Conservation (phyloP, 2,329 filamentous ascomycete species). For the Drechslera avenae region DNA sequence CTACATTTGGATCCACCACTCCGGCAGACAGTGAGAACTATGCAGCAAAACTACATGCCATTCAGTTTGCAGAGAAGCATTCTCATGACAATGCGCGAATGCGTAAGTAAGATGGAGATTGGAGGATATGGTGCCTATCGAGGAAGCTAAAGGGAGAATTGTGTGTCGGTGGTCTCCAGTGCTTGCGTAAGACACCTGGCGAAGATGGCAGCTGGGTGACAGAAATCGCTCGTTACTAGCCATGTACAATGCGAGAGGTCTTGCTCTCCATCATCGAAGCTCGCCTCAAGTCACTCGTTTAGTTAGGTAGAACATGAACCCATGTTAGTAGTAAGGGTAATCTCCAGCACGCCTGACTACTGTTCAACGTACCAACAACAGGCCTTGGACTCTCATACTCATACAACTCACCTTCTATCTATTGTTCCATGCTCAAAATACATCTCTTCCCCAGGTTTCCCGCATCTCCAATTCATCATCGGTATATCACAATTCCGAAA, state of each 20-base stretch:
- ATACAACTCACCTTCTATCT: background rate
- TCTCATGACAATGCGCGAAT: conserved; percentile 3
- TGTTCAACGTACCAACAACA: background rate
- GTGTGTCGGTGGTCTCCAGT: background rate
- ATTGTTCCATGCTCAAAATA: background rate
- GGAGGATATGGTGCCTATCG: background rate
- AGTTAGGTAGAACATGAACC: background rate
- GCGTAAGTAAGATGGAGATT: background rate
- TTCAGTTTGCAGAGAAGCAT: conserved; percentile 6
- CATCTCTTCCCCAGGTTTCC: background rate
- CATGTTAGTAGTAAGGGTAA: background rate
- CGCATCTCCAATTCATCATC: background rate
- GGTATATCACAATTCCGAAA: background rate
- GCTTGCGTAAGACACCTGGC: background rate
- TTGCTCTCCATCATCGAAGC: background rate
- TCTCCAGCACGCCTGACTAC: background rate
- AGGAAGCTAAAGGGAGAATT: background rate
- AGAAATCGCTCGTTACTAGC: background rate
- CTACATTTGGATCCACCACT: background rate
- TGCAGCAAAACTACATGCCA: conserved; percentile 3
- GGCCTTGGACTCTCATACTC: too few relatives aligned
- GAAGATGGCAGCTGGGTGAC: background rate
- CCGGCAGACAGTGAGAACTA: background rate
- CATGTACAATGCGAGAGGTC: background rate
- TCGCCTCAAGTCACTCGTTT: background rate